Conservation (phyloP, 306 rosid species). For the Quercus bicolor region DNA sequence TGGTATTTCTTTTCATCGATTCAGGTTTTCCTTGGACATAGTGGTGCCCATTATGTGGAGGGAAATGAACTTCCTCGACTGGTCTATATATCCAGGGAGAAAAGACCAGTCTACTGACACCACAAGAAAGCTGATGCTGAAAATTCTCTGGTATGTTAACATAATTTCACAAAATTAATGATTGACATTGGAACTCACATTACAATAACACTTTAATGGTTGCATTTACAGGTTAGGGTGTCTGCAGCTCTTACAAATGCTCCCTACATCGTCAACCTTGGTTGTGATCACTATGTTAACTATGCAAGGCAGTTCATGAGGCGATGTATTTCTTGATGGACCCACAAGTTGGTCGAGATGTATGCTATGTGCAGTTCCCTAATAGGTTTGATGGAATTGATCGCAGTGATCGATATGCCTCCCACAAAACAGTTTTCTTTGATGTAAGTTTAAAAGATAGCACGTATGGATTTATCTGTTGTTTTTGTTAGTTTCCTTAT, state of each 20-base stretch:
- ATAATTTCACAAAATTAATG: constrained; percentile 6
- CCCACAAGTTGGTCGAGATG: constrained; percentile 68
- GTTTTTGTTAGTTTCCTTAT: not conserved
- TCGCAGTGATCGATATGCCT: constrained; percentile 99
- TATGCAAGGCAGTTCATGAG: constrained; percentile 91
- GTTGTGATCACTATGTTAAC: constrained; percentile 97
- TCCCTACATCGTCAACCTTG: constrained; percentile 94
- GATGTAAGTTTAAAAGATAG: constrained; percentile 62
- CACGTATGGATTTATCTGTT: not conserved
- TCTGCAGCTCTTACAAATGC: constrained; percentile 98
- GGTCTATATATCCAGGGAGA: no score
- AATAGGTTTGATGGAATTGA: constrained; percentile 98
- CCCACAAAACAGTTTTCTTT: constrained; percentile 93
- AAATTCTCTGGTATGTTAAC: constrained; percentile 89
- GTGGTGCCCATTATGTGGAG: constrained; percentile 79
- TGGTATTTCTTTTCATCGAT: not conserved
- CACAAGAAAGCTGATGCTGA: constrained; percentile 99
- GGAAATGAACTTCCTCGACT: constrained; percentile 21
- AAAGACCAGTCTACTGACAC: constrained; percentile 45
- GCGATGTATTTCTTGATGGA: constrained; percentile 99
- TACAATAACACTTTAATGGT: constrained; percentile 14
- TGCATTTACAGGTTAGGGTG: constrained; percentile 73
- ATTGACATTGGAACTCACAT: constrained; percentile 11
- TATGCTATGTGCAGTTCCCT: constrained; percentile 95
- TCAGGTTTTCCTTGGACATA: constrained; percentile 94